Base-by-base conservation (phyloP, 2,329 filamentous ascomycete species). In the Ceratocystis lukuohia region DNA sequence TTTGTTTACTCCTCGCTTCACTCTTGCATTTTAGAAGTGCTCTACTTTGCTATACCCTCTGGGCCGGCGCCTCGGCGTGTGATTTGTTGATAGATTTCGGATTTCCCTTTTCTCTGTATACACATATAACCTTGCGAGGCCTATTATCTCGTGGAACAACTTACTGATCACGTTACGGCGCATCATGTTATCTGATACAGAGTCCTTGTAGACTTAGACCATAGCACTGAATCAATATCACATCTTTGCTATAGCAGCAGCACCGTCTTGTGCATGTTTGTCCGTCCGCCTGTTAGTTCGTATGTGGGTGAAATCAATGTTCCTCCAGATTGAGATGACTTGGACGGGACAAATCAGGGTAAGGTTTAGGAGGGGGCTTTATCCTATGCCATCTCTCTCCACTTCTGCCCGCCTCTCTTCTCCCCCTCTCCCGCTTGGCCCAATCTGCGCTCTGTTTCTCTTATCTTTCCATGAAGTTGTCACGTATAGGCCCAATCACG, bases 1-100 rank as follows among this genome's bases (percentile, higher is more conserved):
- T 30, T 37, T 53, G 65, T 17, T 6, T 64, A 57, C 22, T 71
- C 69, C 15, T 75, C 69, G 10, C 68, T 69, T 28, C 69, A 53
- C 64, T 71, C 70, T 37, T 20, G 25, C 15, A 45, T 45, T 65
- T 56, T 30, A 37, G 30, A 37, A 59, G 25, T 59, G 56, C 56
- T 33, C 56, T 59, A 59, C 56, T 59, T 41, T 20, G 56, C 28
- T 37, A 59, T 30, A 33, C 33, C 33, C 56, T 59, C 30, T 15
- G 56, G 28, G 56, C 56, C 5, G 28, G 28, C 25, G 33, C 33
- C 17, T 59, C 20, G 28, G 25, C 7, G 17, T n/a, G 33, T 59
- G 28, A 59, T 59, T 59, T 59, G 56, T 59, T 59, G 56, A 59
- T 59, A 59, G 56, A 59, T 59, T 59, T 59, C 8, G 30, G 56